These are phyloP conservation scores for Aspergillus diversus DNA, from an alignment of 495 filamentous ascomycete species.

Conservation along the genomic window DNA sequence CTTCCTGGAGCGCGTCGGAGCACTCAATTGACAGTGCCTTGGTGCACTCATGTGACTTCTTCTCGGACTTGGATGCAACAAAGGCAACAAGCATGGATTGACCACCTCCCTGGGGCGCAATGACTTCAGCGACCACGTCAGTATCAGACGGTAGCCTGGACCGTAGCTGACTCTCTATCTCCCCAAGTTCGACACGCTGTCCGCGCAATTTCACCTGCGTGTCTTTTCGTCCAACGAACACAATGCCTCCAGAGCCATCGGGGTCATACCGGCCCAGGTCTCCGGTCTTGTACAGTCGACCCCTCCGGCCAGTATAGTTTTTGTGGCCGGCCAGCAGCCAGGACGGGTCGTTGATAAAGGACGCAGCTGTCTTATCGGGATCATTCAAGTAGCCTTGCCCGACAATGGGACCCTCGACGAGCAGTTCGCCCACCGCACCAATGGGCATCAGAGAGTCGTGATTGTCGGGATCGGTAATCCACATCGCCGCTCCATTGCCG, in stretches of 20 bases:
- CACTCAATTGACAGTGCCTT: constrained; percentile 25
- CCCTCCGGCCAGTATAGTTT: constrained; percentile 35
- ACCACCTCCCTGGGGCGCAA: constrained; percentile 35
- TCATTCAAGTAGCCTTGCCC: constrained; percentile 56
- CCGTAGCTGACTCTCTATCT: constrained; percentile 50
- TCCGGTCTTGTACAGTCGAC: constrained; percentile 54
- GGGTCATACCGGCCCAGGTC: constrained; percentile 60
- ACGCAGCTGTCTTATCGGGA: constrained; percentile 45
- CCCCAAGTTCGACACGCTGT: constrained; percentile 64
- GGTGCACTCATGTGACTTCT: constrained; percentile 16
- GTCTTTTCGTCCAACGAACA: constrained; percentile 64
- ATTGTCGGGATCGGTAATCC: constrained; percentile 53
- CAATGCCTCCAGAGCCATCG: constrained; percentile 49
- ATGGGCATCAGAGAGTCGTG: constrained; percentile 50
- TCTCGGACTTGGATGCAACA: constrained; percentile 35
- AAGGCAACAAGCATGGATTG: constrained; percentile 45
- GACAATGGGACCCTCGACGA: constrained; percentile 58
- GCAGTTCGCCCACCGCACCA: constrained; percentile 56
- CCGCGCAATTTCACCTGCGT: constrained; percentile 66
- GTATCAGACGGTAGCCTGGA: constrained; percentile 34
- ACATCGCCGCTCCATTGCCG: constrained; percentile 45
- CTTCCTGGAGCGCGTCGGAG: constrained; percentile 25
- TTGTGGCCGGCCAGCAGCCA: constrained; percentile 51
- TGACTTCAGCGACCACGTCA: constrained; percentile 44
- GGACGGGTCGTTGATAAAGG: constrained; percentile 51